phyloP scores from a whole-genome alignment of 1,284 basidiomycete genomes.

The Exobasidium cylindrosporum region DNA sequence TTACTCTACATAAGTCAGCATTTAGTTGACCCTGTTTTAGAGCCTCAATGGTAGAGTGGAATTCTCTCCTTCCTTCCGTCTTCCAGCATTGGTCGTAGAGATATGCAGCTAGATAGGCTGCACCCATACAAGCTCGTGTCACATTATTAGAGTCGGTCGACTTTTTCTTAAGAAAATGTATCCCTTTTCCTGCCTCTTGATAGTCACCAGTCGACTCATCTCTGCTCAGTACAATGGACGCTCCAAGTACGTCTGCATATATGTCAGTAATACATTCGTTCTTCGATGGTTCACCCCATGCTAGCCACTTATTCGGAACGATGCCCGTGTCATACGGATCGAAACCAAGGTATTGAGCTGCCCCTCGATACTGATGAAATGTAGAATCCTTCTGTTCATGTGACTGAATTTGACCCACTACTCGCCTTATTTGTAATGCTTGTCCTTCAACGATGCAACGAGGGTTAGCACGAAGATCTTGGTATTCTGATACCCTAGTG shows the following conservation, averaged over 20 bases:
- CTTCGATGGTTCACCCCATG: constrained; percentile 1
- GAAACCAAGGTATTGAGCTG: constrained; percentile 7
- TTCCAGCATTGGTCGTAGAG: neutral
- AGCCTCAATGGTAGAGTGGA: neutral
- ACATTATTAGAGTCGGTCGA: neutral
- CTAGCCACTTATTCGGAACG: neutral
- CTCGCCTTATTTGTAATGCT: constrained; percentile 11
- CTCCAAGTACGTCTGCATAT: constrained; percentile 10
- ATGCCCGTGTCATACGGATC: constrained; percentile 4
- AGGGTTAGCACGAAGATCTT: constrained; percentile 16
- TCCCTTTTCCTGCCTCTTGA: neutral
- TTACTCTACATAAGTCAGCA: no score
- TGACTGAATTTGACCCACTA: neutral
- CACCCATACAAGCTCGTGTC: neutral
- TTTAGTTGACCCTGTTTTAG: neutral
- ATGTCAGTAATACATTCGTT: constrained; percentile 10
- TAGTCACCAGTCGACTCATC: neutral
- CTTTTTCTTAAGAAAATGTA: neutral
- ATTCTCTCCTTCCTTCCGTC: neutral
- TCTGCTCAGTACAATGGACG: neutral
- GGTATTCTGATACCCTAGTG: constrained; percentile 16
- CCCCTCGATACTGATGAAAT: neutral
- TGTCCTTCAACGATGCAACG: constrained; percentile 20
- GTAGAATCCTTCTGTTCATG: neutral
- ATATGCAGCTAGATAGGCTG: neutral